Evolutionary conservation across 768 basidiomycete species (phyloP), one percentile per base, ranked within the genome.

Genomic region (Tricholoma hemisulphureum): DNA sequence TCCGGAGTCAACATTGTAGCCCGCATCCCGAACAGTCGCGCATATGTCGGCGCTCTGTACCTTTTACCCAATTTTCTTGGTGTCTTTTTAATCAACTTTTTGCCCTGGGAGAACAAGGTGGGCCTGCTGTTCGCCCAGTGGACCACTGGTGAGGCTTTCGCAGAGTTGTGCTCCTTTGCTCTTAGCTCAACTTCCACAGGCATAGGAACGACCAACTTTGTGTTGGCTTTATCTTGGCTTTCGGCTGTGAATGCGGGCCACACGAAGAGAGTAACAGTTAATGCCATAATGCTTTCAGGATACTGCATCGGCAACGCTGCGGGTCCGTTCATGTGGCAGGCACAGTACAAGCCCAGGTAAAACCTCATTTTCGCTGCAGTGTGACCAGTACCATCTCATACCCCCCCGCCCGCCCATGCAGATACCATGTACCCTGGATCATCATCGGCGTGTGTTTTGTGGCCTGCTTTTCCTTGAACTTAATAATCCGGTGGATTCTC

Each of bases 321-420:
- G 1, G 84, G 83, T n/a, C 88, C 89, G 0, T 87, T 89, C 64
- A 88, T 91, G 86, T 91, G 89, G 89, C 81, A 85, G 65, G 74
- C 74, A 0, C 74, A 81, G 67, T 90, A 87, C 65, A 80, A 79
- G 58, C 89, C 88, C 5, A 79, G 87, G 86, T 86, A 55, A 20
- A 71, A 51, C 20, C 10, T 8, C 52, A 18, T 3, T 45, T 60
- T 6, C 11, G 20, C 16, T 37, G 56, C 24, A 18, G 11, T 14
- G 20, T 21, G 14, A 28, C 28, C 24, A 14, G 4, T 20, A 6
- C 23, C n/a, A 28, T 14, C 35, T 53, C 16, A 56, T 10, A 14
- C 29, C 4, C 35, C 53, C 13, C 29, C 4, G 31, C 53, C 13
- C 4, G 51, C 57, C 59, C 37, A 26, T 8, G 3, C 31, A 87